These are phyloP conservation scores for Teratosphaeria destructans DNA, from an alignment of 2,329 filamentous ascomycete genomes.

Conservation along the genomic window DNA sequence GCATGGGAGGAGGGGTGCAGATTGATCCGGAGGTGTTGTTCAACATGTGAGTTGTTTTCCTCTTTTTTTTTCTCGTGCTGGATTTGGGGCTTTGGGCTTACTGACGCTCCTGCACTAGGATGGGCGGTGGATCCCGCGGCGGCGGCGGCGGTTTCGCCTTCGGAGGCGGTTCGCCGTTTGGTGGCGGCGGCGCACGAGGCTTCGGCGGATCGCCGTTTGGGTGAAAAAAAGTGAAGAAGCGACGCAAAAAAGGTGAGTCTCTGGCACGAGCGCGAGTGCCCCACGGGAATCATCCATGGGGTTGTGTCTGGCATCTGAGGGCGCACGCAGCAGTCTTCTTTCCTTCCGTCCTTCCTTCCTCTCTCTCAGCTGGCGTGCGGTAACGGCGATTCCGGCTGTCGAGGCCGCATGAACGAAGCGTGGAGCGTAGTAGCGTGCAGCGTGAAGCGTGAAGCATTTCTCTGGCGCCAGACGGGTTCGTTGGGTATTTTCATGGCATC, in stretches of 20 bases:
- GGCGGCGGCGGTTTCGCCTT: slow-evolving; percentile 41
- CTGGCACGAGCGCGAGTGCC: neutral
- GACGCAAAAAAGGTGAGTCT: neutral
- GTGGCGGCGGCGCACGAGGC: neutral
- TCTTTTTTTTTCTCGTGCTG: neutral
- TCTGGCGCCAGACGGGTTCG: neutral
- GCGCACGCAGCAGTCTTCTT: neutral
- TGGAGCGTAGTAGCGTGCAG: no score
- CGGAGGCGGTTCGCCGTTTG: slow-evolving; percentile 3
- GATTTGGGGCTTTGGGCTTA: neutral
- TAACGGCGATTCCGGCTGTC: neutral
- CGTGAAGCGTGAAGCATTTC: neutral
- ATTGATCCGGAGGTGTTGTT: slow-evolving; percentile 72
- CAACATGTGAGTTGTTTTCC: slow-evolving; percentile 46
- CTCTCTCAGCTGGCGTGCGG: no score
- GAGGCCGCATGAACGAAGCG: neutral
- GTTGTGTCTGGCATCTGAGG: neutral
- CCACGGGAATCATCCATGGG: neutral
- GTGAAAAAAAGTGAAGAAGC: neutral
- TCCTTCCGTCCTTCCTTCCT: no score
- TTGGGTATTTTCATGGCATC: no score
- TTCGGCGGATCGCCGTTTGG: slow-evolving; percentile 2
- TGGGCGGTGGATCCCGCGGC: slow-evolving; percentile 53
- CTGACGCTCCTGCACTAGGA: slow-evolving; percentile 51
- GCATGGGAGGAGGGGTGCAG: slow-evolving; percentile 32